These are phyloP conservation scores for Nitzschia putrida DNA, from an alignment of 108 stramenopile species.

Conservation along the genomic window DNA sequence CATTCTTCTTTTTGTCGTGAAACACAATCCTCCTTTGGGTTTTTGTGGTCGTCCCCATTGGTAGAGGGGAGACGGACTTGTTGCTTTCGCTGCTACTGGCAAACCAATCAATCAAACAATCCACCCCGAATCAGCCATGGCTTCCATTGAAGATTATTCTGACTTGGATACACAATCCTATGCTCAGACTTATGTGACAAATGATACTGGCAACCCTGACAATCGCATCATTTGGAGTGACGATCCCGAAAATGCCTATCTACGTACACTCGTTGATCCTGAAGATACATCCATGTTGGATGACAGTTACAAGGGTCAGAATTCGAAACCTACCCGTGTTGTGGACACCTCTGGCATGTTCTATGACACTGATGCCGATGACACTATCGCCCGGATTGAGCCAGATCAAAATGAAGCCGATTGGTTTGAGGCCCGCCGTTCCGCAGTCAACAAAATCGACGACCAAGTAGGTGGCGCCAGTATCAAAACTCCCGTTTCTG, in stretches of 20 bases:
- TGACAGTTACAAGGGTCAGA: not conserved
- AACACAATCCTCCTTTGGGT: no score
- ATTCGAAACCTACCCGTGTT: not conserved
- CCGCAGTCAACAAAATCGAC: not conserved
- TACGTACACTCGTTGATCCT: conserved; percentile 29
- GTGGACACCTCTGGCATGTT: conserved; percentile 1
- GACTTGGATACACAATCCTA: conserved; percentile 6
- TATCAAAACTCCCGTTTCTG: conserved; percentile 10
- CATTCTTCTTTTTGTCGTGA: no score
- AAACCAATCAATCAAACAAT: no score
- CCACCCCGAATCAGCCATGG: no score
- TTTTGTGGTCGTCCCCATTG: no score
- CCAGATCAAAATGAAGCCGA: not conserved
- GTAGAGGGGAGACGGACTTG: no score
- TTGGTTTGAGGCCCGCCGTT: conserved; percentile 4
- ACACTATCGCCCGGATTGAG: conserved; percentile 15
- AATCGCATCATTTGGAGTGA: conserved; percentile 35
- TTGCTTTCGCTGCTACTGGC: no score
- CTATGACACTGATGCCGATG: conserved; percentile 19
- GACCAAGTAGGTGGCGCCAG: not conserved
- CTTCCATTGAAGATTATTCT: conserved; percentile 1
- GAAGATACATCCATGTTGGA: not conserved
- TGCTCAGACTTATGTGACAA: conserved; percentile 7
- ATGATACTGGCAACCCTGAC: conserved; percentile 17
- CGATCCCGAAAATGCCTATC: conserved; percentile 40